A percentile compares a stretch with the other conserved stretches of the same genome.
These are phyloP conservation scores for Poterioochromonas sp. DNA, from an alignment of 352 stramenopile genomes.

Conservation along the genomic window DNA sequence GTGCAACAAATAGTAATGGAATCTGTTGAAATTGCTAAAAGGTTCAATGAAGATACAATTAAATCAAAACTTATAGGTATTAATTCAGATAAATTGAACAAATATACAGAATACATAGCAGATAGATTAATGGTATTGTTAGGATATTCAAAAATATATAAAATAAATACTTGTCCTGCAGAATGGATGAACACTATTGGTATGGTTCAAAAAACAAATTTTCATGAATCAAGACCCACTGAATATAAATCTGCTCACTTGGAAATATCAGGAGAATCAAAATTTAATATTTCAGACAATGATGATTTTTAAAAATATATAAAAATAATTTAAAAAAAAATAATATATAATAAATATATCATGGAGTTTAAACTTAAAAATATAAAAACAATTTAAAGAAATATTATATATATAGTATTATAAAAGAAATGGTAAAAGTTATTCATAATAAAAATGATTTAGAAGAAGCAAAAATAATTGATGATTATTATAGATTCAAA, in stretches of 20 bases:
- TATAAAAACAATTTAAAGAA: not conserved
- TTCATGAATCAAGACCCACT: slow-evolving; percentile 94
- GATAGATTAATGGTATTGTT: slow-evolving; percentile 87
- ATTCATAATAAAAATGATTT: not conserved
- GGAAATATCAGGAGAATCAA: not conserved
- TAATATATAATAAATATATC: not conserved
- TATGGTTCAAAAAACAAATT: slow-evolving; percentile 67
- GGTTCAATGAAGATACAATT: slow-evolving; percentile 92
- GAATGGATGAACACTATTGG: slow-evolving; percentile 99
- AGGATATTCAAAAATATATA: slow-evolving; percentile 81
- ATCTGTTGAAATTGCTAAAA: slow-evolving; percentile 91
- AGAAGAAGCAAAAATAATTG: not conserved
- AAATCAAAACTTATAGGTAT: slow-evolving; percentile 98
- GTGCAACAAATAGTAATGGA: slow-evolving; percentile 89
- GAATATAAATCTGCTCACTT: slow-evolving; percentile 65
- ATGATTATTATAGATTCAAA: not conserved
- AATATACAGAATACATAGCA: slow-evolving; percentile 98
- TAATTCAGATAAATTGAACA: slow-evolving; percentile 91
- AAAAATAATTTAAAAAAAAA: not conserved
- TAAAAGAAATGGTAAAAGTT: not conserved
- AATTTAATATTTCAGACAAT: not conserved
- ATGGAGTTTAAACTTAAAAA: not conserved
- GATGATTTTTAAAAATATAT: not conserved
- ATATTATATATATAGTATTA: not conserved
- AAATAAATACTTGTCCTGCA: slow-evolving; percentile 87